Evolutionary conservation across 768 basidiomycete species (phyloP).

Genomic region (Lentinula aciculospora): DNA sequence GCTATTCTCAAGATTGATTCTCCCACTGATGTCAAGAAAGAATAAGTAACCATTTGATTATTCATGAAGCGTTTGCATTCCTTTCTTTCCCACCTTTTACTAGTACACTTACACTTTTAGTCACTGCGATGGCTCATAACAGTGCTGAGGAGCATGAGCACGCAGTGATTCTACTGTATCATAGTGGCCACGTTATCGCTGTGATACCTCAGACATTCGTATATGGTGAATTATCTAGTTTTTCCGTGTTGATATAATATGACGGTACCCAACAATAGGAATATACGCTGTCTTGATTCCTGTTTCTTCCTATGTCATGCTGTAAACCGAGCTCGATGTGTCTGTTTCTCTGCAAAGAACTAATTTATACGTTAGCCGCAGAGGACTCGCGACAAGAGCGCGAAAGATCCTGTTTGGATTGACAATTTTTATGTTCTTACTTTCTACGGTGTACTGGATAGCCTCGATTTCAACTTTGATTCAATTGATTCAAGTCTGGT

Average conservation of each 20-base stretch:
- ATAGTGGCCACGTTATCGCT: slow-evolving; percentile 4
- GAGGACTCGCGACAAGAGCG: not conserved
- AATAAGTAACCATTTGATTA: not conserved
- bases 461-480: slow-evolving; percentile 1
- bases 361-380: not conserved
- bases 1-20: too few species aligned
- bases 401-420: slow-evolving; percentile 5
- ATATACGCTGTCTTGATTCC: slow-evolving; percentile 2
- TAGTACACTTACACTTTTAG: not conserved
- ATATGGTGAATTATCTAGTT: not conserved
- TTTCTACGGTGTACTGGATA: not conserved
- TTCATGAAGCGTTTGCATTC: not conserved
- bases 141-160: not conserved
- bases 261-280: not conserved
- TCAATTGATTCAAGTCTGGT: slow-evolving; percentile 1
- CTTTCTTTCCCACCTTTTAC: not conserved
- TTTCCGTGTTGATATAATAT: not conserved
- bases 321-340: not conserved
- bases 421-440: slow-evolving; percentile 4
- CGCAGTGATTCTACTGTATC: slow-evolving; percentile 1
- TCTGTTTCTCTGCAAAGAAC: not conserved
- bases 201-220: slow-evolving; percentile 4
- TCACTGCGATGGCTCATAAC: not conserved
- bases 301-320: not conserved
- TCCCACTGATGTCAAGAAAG: too few species aligned